A percentile compares a stretch with the other conserved stretches of the same genome.
Evolutionary conservation across 2,329 filamentous ascomycete genomes (phyloP).

Genomic region (Fusarium hainanense): DNA sequence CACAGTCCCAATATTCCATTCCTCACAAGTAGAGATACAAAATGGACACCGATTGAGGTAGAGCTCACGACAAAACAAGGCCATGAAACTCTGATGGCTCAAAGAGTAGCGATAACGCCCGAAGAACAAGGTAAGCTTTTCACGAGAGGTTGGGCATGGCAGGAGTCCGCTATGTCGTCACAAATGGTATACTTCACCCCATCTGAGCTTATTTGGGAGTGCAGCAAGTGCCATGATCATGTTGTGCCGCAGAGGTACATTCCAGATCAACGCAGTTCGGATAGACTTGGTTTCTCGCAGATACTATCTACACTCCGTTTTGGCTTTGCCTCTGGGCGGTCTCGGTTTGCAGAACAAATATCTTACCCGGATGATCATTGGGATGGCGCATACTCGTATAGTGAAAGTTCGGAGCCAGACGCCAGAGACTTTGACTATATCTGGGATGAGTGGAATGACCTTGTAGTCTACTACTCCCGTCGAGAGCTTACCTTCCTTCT

Average conservation of each 20-base stretch:
- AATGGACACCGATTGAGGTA: not conserved
- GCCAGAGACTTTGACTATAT: not conserved
- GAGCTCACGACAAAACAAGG: not conserved
- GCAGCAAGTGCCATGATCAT: not conserved
- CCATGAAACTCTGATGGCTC: no score
- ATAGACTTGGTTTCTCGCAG: not conserved
- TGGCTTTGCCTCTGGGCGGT: not conserved
- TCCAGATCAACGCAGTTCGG: not conserved
- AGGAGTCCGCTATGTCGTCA: not conserved
- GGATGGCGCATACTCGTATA: not conserved
- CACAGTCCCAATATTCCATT: no score
- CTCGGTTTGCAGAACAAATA: no score
- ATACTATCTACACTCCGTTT: not conserved
- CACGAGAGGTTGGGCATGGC: not conserved
- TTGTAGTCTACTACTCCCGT: not conserved
- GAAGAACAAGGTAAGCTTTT: not conserved
- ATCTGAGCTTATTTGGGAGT: not conserved
- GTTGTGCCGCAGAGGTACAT: not conserved
- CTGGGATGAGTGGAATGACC: not conserved
- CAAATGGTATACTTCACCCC: not conserved
- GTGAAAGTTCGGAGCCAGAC: no score
- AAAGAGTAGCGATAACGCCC: not conserved
- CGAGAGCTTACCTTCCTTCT: not conserved
- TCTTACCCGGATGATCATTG: no score
- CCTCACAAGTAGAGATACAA: no score